Evolutionary conservation across 2,329 filamentous ascomycete genomes (phyloP), one percentile per base, ranked within the genome.

Genomic region (Thelonectria discophora): DNA sequence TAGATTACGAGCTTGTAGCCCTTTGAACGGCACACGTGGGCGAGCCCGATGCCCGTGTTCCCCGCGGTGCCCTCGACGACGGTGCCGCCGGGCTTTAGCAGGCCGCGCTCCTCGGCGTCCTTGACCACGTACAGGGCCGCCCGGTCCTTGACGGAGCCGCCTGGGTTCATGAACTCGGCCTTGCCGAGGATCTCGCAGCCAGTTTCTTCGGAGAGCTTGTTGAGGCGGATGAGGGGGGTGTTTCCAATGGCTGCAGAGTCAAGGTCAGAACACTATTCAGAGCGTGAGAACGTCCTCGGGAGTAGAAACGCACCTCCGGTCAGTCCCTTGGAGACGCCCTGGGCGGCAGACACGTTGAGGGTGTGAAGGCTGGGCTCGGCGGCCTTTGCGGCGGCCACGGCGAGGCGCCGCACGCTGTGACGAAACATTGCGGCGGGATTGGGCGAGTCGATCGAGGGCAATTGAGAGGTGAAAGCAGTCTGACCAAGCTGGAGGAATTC

Each of bases 91-190:
- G 94, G 88, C 55, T 86, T 85, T 30, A 99, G 83, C 3, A 94
- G 84, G 0, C 94, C 94, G 60, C 86, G 88, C 79, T 95, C 91
- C 79, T 99, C 95, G 63, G 95, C 95, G 81, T 97, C 91, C 74
- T 92, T 89, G 70, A 99, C 92, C 5, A 98, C 92, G 80, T 92
- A 99, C 50, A 97, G 87, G 4, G 95, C 95, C 2, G 95, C 95
- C 65, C 95, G 91, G 80, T 99, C 95, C 81, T 99, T 99, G 76
- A 99, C 90, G 56, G 90, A 94, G 62, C 95, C 95, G 69, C 95
- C 95, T 1, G 95, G 95, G 83, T 99, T 99, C 84, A 97, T 95
- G 81, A 99, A 99, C 78, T 99, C 95, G 72, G 95, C 94, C 79
- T 99, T 99, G 73, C 94, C 95, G 42, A 98, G 88, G 60, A 99